Base-by-base conservation (phyloP, 192 early-diverging fungal genomes). In the Podila verticillata region DNA sequence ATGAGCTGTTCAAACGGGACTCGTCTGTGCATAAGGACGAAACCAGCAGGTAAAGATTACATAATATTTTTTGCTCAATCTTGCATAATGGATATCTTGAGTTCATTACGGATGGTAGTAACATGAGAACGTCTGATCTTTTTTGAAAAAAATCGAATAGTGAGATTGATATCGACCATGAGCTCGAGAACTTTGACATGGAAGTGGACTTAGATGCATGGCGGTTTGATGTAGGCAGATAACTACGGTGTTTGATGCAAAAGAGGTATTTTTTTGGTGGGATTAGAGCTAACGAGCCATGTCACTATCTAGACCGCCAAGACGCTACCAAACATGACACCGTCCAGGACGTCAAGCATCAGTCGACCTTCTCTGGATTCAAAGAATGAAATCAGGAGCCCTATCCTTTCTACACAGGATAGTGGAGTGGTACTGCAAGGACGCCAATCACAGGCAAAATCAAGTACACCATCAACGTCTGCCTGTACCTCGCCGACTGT, bases 1-100 rank as follows among this genome's bases (percentile, higher is more conserved):
- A 91, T 68, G 86, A 91, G 17, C 62, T 84, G 36, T 94, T 91
- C 89, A 90, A 86, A 61, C 64, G 83, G 22, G 74, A 80, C 7
- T 48, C 77, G 24, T 65, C 61, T 13, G 51, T 72, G 19, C 19
- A 80, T 26, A 80, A 80, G 39, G 77, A 68, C 7, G 77, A 80
- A 17, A 72, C 61, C 19, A 63, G 29, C 61, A 72, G 77, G 77
- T 80, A 80, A 59, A 12, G 28, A 65, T n/a, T 15, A 15, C 39
- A 15, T n/a, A 54, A 24, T 54, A 4, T 8, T 24, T n/a, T 19
- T 7, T n/a, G 8, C 0, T 15, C n/a, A 22, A 24, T 54, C 20
- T 54, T n/a, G n/a, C 5, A 54, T 24, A 26, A 26, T 54, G 22
- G 51, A 19, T 54, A 54, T 26, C 20, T 54, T 24, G 20, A 24